Evolutionary conservation across 2,329 filamentous ascomycete species (phyloP).

Genomic region (Mollisiaceae sp.): DNA sequence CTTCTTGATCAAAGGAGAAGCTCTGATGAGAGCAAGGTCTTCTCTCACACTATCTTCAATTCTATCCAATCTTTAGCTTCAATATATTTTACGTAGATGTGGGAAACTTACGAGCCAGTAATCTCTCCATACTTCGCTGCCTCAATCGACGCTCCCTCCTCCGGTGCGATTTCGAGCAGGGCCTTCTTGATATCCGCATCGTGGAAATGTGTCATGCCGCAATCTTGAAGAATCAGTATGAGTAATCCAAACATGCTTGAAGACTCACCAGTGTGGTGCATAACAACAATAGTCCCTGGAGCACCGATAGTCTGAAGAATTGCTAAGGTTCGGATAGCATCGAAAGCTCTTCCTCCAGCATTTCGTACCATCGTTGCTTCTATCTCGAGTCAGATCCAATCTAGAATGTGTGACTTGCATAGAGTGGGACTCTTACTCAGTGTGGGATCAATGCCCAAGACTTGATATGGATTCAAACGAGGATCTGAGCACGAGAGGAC

Average conservation of each 20-base stretch:
- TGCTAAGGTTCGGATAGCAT: slow-evolving; percentile 31
- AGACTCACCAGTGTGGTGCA: slow-evolving; percentile 34
- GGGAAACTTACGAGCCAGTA: slow-evolving; percentile 21
- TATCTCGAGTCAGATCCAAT: slow-evolving; percentile 13
- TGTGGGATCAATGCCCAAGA: slow-evolving; percentile 31
- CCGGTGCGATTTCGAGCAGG: slow-evolving; percentile 27
- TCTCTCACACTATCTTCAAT: slow-evolving; percentile 32
- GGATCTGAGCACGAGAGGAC: slow-evolving; percentile 35
- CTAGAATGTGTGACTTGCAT: not conserved
- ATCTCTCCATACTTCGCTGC: slow-evolving; percentile 32
- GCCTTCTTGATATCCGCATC: slow-evolving; percentile 27
- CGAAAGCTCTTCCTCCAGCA: slow-evolving; percentile 32
- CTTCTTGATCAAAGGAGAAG: slow-evolving; percentile 34
- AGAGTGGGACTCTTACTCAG: slow-evolving; percentile 21
- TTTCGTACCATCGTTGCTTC: slow-evolving; percentile 34
- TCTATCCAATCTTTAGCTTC: slow-evolving; percentile 8
- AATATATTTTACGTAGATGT: not conserved
- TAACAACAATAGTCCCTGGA: slow-evolving; percentile 32
- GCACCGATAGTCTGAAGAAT: slow-evolving; percentile 31
- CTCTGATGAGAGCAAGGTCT: slow-evolving; percentile 30
- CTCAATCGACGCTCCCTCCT: slow-evolving; percentile 24
- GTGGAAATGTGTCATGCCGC: slow-evolving; percentile 33
- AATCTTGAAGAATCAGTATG: slow-evolving; percentile 23
- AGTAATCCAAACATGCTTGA: not conserved
- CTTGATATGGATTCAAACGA: slow-evolving; percentile 33